These are phyloP conservation scores for Schizopora paradoxa DNA, from an alignment of 1,284 basidiomycete species.

Conservation along the genomic window DNA sequence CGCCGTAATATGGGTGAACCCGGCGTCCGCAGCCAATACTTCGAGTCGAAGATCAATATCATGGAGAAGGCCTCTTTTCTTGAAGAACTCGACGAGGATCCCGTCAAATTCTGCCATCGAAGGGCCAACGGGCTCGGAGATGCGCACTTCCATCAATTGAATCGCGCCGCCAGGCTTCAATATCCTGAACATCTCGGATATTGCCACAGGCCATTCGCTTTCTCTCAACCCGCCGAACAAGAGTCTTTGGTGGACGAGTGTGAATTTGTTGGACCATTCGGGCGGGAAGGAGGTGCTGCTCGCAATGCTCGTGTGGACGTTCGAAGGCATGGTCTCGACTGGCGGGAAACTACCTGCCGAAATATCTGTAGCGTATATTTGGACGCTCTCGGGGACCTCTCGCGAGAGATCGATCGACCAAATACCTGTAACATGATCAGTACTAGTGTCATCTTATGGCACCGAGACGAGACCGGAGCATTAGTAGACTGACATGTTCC, in stretches of 20 bases:
- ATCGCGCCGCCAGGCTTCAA: conserved; percentile 19
- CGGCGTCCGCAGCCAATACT: no score
- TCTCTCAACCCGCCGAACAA: conserved; percentile 18
- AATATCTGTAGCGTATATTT: background rate
- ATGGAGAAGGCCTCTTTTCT: no score
- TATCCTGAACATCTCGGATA: conserved; percentile 18
- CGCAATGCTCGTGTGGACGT: conserved; percentile 8
- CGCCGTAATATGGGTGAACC: no score
- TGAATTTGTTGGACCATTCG: conserved; percentile 21
- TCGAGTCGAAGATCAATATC: no score
- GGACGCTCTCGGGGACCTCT: background rate
- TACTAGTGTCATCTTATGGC: no score
- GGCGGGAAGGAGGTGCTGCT: conserved; percentile 12
- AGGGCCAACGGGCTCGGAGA: no score
- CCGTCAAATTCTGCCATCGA: no score
- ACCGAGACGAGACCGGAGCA: no score
- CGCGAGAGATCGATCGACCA: background rate
- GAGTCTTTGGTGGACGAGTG: conserved; percentile 19
- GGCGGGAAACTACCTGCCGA: background rate
- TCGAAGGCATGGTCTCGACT: background rate
- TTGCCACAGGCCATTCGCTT: conserved; percentile 14
- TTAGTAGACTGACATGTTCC: background rate
- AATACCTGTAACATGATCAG: background rate
- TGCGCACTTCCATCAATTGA: conserved; percentile 19
- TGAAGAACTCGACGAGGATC: no score